Percentiles rank a stretch among this genome's conserved stretches.
phyloP scores from a whole-genome alignment of 2,329 filamentous ascomycete species.

The Monilinia vaccinii-corymbosi region DNA sequence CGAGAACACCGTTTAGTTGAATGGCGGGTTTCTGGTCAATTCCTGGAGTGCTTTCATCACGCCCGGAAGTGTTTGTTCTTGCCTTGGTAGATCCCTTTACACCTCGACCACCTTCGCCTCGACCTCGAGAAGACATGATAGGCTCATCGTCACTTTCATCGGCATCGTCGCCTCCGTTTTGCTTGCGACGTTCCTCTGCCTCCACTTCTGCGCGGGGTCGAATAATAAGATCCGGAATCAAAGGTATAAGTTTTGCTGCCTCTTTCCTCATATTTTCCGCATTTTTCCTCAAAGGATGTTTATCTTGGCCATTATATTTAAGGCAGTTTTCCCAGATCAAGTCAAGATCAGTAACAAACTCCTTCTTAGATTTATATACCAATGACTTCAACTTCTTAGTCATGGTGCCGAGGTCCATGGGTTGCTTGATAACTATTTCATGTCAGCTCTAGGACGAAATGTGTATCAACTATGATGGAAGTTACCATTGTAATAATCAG shows the following conservation, averaged over 20 bases:
- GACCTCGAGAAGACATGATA: constrained; percentile 93
- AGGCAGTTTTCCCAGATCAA: constrained; percentile 97
- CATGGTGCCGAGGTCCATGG: constrained; percentile 97
- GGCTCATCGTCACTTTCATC: constrained; percentile 96
- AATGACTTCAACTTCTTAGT: constrained; percentile 89
- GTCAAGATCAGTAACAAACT: constrained; percentile 89
- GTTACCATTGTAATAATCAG: constrained; percentile 88
- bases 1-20: constrained; percentile 55
- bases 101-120: constrained; percentile 56
- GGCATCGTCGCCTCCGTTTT: constrained; percentile 76
- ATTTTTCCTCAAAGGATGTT: constrained; percentile 82
- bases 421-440: constrained; percentile 78
- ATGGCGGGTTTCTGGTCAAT: constrained; percentile 65
- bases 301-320: constrained; percentile 85
- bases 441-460: constrained; percentile 26
- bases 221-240: constrained; percentile 89
- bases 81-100: constrained; percentile 57
- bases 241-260: constrained; percentile 88
- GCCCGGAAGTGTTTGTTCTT: constrained; percentile 63
- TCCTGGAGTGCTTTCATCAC: constrained; percentile 70
- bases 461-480: constrained; percentile 13
- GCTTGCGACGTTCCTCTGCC: constrained; percentile 73
- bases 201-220: constrained; percentile 90
- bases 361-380: constrained; percentile 78
- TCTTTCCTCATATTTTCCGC: constrained; percentile 95